These are phyloP conservation scores for Medicago lupulina DNA, from an alignment of 306 rosid species.

Conservation along the genomic window DNA sequence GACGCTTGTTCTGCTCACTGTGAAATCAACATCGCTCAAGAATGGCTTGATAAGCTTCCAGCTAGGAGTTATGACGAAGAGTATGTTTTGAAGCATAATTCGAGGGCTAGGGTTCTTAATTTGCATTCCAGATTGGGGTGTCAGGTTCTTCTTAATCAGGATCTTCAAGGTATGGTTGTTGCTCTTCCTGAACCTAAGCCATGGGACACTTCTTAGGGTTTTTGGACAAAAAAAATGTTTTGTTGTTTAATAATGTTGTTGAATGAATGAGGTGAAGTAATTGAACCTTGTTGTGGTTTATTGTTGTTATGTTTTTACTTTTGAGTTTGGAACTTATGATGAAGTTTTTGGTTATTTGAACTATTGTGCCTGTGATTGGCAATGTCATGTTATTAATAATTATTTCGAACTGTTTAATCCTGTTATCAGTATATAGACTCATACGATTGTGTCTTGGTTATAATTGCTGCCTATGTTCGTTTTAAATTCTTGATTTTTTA, in stretches of 20 bases:
- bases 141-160: slow-evolving; percentile 79
- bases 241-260: slow-evolving; percentile 36
- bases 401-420: not conserved
- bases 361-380: slow-evolving; percentile 30
- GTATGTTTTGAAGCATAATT: slow-evolving; percentile 64
- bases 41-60: slow-evolving; percentile 90
- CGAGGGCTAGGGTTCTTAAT: slow-evolving; percentile 76
- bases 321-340: not conserved
- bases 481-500: too few species aligned
- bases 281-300: slow-evolving; percentile 15
- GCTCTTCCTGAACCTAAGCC: slow-evolving; percentile 89
- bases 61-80: slow-evolving; percentile 87
- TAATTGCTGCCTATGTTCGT: too few species aligned
- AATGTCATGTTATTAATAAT: slow-evolving; percentile 34
- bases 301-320: slow-evolving; percentile 1
- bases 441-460: too few species aligned
- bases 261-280: slow-evolving; percentile 13
- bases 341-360: slow-evolving; percentile 20
- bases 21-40: slow-evolving; percentile 92
- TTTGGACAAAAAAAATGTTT: not conserved
- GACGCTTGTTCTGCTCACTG: slow-evolving; percentile 94
- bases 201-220: slow-evolving; percentile 78
- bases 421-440: too few species aligned
- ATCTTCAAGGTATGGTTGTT: slow-evolving; percentile 95
- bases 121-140: slow-evolving; percentile 88